phyloP scores from a whole-genome alignment of 1,284 basidiomycete species.

The Fomitopsis pinicola region DNA sequence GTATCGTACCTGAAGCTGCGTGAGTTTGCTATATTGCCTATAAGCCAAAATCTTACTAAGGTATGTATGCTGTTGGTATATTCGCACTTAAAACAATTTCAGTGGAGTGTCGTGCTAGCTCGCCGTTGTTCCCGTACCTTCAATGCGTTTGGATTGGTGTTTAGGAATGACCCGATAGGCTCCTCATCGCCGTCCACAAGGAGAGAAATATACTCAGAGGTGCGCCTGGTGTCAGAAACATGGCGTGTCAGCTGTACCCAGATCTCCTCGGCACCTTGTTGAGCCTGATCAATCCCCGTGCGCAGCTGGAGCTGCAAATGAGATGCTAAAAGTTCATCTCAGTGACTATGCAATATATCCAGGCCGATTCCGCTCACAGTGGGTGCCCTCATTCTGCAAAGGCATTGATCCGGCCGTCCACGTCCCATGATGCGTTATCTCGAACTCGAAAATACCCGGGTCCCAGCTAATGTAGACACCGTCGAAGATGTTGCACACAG shows the following conservation, averaged over 20 bases:
- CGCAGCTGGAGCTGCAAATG: constrained; percentile 24
- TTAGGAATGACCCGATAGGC: not conserved
- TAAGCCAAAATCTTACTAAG: constrained; percentile 41
- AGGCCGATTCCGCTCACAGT: not conserved
- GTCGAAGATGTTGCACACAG: constrained; percentile 72
- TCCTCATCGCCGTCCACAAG: constrained; percentile 46
- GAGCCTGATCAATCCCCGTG: constrained; percentile 5
- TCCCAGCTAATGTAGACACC: constrained; percentile 90
- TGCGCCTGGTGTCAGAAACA: constrained; percentile 49
- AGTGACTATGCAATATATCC: not conserved
- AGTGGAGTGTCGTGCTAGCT: not conserved
- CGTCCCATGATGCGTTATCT: constrained; percentile 56
- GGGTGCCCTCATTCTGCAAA: not conserved
- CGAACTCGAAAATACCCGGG: constrained; percentile 54
- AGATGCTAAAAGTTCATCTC: constrained; percentile 14
- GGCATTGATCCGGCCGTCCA: constrained; percentile 2
- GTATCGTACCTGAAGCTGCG: constrained; percentile 30
- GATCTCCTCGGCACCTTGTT: constrained; percentile 37
- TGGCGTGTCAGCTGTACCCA: constrained; percentile 86
- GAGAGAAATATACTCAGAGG: constrained; percentile 71
- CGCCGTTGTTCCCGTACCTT: constrained; percentile 13
- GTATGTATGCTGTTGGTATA: constrained; percentile 80
- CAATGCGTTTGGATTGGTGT: constrained; percentile 10
- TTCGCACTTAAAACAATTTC: constrained; percentile 41
- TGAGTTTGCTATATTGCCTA: not conserved